Percentiles rank a stretch among this genome's conserved stretches.
Evolutionary conservation across 225 moss, liverwort and hornwort genomes (phyloP).

Genomic region (Bryum argenteum): DNA sequence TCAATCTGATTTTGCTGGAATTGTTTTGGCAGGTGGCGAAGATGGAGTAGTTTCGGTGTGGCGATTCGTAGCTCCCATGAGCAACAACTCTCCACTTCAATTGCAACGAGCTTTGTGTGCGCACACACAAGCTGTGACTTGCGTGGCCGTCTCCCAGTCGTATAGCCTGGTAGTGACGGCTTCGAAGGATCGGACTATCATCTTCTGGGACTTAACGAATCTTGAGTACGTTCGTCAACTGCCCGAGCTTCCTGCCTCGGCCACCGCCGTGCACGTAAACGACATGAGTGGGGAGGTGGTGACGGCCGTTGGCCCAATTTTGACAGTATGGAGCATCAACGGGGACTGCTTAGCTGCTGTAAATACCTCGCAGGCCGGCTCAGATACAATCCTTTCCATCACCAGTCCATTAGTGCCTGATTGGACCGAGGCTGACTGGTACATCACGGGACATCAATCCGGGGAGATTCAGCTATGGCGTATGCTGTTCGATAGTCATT

Average conservation of each 20-base stretch:
- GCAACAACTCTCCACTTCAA: conserved; percentile 75
- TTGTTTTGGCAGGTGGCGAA: conserved; percentile 70
- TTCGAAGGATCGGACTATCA: conserved; percentile 84
- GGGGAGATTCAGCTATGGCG: conserved; percentile 89
- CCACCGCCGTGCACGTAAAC: conserved; percentile 83
- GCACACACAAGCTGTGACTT: conserved; percentile 85
- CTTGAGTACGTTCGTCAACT: conserved; percentile 93
- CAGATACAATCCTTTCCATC: conserved; percentile 83
- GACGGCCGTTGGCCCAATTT: conserved; percentile 79
- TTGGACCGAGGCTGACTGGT: conserved; percentile 96
- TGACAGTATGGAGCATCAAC: conserved; percentile 96
- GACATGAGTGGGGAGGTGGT: conserved; percentile 96
- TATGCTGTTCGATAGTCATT: conserved; percentile 66
- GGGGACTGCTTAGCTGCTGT: conserved; percentile 97
- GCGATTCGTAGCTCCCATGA: conserved; percentile 55
- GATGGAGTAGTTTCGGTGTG: conserved; percentile 93
- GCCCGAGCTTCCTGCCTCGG: conserved; percentile 80
- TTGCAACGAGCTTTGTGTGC: conserved; percentile 89
- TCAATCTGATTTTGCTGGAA: neutral
- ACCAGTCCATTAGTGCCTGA: conserved; percentile 81
- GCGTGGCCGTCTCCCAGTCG: conserved; percentile 89
- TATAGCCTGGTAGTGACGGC: conserved; percentile 96
- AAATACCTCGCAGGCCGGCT: conserved; percentile 60
- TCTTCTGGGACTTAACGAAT: conserved; percentile 96
- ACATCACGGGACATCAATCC: conserved; percentile 87